Evolutionary conservation across 2,329 filamentous ascomycete genomes (phyloP), one percentile per base, ranked within the genome.

Genomic region (Cladophialophora exuberans): DNA sequence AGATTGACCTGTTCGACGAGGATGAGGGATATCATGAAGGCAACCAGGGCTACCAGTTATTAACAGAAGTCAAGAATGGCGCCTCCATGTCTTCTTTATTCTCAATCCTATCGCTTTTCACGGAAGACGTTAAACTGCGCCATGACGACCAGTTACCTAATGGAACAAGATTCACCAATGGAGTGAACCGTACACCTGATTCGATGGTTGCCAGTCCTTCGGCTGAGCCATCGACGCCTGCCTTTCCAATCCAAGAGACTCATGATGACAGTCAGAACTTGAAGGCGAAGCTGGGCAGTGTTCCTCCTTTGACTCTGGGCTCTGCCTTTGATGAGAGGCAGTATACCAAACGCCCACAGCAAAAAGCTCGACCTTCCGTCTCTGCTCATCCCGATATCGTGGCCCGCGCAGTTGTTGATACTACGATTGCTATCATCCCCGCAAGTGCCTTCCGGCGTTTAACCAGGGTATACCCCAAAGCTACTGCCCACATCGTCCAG

Each of bases 41-140:
- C 6, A 85, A 89, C 53, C 91, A 96, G 69, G 89, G 88, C 26
- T 99, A 99, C 67, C 94, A 97, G 69, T 81, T 99, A 33, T 79
- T 99, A 50, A 99, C 94, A 0, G 95, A 99, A 72, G 93, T 99
- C 49, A 95, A 94, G 67, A 99, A 99, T 66, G 94, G 94, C 11
- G 92, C 94, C 1, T 93, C 95, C 1, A 97, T 99, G 93, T 99
- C 94, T 4, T 99, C 94, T 0, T 75, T 99, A 1, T 99, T 99
- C 72, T 97, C 94, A 1, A 96, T 99, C 63, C 84, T 99, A 73
- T 96, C 93, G 1, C 78, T 99, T 0, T 99, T 99, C 68, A 99
- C 94, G 2, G 94, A 99, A 70, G 92, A 97, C 66, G 85, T 99
- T 49, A 88, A 89, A 62, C 76, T 99, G 28, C 83, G 85, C 18